phyloP scores from a whole-genome alignment of 1,284 basidiomycete genomes.

The Pseudozyma tsukubaensis region DNA sequence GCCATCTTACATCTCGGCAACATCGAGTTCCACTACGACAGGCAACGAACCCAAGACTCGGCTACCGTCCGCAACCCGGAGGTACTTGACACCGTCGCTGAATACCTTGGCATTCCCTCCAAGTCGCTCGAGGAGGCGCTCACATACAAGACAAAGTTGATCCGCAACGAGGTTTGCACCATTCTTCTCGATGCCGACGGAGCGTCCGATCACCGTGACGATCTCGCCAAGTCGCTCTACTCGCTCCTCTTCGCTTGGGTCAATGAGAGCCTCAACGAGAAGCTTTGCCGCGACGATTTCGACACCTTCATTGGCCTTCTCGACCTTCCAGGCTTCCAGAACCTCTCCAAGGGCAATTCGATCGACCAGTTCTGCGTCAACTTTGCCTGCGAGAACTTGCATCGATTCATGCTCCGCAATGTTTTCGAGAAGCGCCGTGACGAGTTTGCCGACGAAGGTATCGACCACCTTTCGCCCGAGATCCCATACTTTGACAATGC shows the following conservation, averaged over 20 bases:
- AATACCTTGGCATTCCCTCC: conserved; percentile 87
- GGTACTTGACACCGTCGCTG: conserved; percentile 82
- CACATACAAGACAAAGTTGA: conserved; percentile 89
- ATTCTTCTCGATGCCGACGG: conserved; percentile 94
- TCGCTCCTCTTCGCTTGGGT: conserved; percentile 95
- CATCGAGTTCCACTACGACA: conserved; percentile 79
- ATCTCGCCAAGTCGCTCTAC: conserved; percentile 91
- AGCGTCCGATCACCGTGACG: conserved; percentile 90
- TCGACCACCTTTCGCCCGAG: conserved; percentile 78
- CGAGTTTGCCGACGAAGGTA: conserved; percentile 87
- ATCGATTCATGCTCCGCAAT: conserved; percentile 82
- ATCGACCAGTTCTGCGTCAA: conserved; percentile 97
- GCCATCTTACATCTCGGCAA: conserved; percentile 96
- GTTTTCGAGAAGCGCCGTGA: conserved; percentile 82
- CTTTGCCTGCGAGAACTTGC: conserved; percentile 90
- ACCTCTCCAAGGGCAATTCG: conserved; percentile 80
- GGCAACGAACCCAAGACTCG: conserved; percentile 61
- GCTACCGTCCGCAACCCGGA: conserved; percentile 71
- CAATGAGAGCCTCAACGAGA: conserved; percentile 94
- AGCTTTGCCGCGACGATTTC: conserved; percentile 72
- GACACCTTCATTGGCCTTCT: conserved; percentile 90
- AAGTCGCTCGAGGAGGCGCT: conserved; percentile 83
- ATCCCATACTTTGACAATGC: conserved; percentile 90
- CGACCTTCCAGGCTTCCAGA: conserved; percentile 86
- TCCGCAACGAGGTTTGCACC: conserved; percentile 94